Conservation (phyloP, 129 eudicot species). For the Centrapalus pauciflorus region DNA sequence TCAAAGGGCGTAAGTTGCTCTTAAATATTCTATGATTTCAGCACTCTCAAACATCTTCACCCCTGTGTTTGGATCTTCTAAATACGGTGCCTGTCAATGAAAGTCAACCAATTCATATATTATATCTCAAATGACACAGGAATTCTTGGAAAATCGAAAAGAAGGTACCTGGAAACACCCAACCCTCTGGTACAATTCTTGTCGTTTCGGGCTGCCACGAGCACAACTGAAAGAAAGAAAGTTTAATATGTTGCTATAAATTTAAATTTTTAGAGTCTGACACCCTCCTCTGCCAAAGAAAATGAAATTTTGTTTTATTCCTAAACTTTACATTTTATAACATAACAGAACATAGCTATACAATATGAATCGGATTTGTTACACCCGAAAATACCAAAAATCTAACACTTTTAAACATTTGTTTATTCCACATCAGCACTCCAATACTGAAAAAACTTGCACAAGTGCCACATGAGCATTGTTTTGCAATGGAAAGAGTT, state of each 20-base stretch:
- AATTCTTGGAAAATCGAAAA: not conserved
- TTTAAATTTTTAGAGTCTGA: no score
- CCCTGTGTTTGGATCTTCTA: constrained; percentile 99
- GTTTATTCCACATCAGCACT: no score
- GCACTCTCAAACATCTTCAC: constrained; percentile 98
- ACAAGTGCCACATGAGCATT: no score
- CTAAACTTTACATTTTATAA: not conserved
- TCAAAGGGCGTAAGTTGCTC: constrained; percentile 83
- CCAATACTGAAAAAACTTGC: no score
- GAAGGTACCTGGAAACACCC: constrained; percentile 80
- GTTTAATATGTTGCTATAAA: not conserved
- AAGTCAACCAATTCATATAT: not conserved
- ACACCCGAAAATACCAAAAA: no score
- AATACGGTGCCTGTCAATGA: constrained; percentile 64
- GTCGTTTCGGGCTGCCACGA: constrained; percentile 98
- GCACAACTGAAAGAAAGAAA: constrained; percentile 68
- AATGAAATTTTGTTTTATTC: not conserved
- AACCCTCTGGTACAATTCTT: constrained; percentile 47
- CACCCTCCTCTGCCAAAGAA: not conserved
- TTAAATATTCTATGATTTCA: constrained; percentile 70
- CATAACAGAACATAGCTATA: no score
- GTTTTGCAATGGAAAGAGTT: no score
- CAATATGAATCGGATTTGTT: no score
- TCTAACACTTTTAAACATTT: no score
- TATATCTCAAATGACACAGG: not conserved